phyloP scores from a whole-genome alignment of 495 filamentous ascomycete species.

The Aspergillus haitiensis region DNA sequence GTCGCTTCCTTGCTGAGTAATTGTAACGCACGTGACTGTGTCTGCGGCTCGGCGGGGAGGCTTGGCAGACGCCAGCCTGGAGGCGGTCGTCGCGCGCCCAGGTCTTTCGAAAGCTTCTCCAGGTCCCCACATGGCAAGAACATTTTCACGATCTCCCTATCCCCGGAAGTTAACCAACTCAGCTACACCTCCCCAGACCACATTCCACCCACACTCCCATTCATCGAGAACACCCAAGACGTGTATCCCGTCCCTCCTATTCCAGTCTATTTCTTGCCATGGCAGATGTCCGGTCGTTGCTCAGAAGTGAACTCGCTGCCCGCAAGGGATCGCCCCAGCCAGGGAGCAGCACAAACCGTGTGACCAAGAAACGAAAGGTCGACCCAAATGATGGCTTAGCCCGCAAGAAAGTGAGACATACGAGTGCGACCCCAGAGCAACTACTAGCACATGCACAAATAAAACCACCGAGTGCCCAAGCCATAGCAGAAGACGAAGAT shows the following conservation, averaged over 20 bases:
- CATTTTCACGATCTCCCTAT: slow-evolving; percentile 11
- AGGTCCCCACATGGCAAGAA: slow-evolving; percentile 24
- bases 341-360: slow-evolving; percentile 40
- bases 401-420: slow-evolving; percentile 50
- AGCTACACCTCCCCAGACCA: not conserved
- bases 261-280: slow-evolving; percentile 42
- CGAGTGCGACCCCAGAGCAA: slow-evolving; percentile 31
- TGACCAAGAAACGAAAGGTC: slow-evolving; percentile 61
- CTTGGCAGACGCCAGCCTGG: slow-evolving; percentile 26
- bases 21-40: slow-evolving; percentile 26
- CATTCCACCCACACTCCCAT: not conserved
- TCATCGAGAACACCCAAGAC: not conserved
- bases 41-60: slow-evolving; percentile 24
- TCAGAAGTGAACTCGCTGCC: slow-evolving; percentile 76
- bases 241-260: not conserved
- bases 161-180: not conserved
- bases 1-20: slow-evolving; percentile 19
- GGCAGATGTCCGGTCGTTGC: slow-evolving; percentile 80
- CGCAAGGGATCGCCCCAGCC: slow-evolving; percentile 61
- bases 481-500: slow-evolving; percentile 24
- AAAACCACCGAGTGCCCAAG: slow-evolving; percentile 29
- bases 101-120: slow-evolving; percentile 23
- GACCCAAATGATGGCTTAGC: slow-evolving; percentile 46
- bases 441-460: slow-evolving; percentile 26
- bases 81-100: slow-evolving; percentile 20